phyloP scores from a whole-genome alignment of 1,139 yeast species.

The Debaryomyces sp. region DNA sequence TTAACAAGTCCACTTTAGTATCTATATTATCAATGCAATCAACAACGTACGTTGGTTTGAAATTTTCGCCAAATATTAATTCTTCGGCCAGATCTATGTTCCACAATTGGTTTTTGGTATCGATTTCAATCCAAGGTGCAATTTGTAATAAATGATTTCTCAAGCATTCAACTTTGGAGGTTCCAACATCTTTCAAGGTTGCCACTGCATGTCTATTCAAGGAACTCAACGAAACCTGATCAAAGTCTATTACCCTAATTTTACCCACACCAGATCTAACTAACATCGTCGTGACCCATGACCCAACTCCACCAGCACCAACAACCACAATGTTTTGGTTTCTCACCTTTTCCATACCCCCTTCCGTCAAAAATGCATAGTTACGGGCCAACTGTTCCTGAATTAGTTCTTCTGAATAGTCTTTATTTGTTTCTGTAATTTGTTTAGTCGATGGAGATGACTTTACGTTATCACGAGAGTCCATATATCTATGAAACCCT shows the following conservation, averaged over 20 bases:
- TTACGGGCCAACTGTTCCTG: slow-evolving; percentile 92
- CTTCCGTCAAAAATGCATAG: slow-evolving; percentile 85
- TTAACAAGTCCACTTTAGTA: slow-evolving; percentile 86
- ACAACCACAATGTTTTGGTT: slow-evolving; percentile 79
- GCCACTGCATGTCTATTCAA: slow-evolving; percentile 95
- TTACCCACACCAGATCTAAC: slow-evolving; percentile 86
- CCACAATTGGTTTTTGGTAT: slow-evolving; percentile 79
- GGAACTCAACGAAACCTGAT: slow-evolving; percentile 90
- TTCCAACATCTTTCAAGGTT: slow-evolving; percentile 83
- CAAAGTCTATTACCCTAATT: slow-evolving; percentile 85
- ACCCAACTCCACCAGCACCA: slow-evolving; percentile 99
- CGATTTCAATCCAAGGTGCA: slow-evolving; percentile 91
- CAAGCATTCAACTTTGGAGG: slow-evolving; percentile 81
- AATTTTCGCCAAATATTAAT: slow-evolving; percentile 55
- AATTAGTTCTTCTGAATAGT: slow-evolving; percentile 72
- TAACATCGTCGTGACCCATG: slow-evolving; percentile 93
- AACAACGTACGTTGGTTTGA: slow-evolving; percentile 71
- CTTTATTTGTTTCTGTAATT: slow-evolving; percentile 12
- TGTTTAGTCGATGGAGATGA: slow-evolving; percentile 6
- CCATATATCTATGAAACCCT: slow-evolving; percentile 33
- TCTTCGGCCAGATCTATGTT: slow-evolving; percentile 63
- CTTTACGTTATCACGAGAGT: slow-evolving; percentile 5
- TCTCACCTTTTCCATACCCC: slow-evolving; percentile 78
- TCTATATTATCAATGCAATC: slow-evolving; percentile 97
- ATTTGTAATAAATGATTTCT: slow-evolving; percentile 62